Evolutionary conservation across 306 rosid species (phyloP).

Genomic region (Cicer chorassanicum): DNA sequence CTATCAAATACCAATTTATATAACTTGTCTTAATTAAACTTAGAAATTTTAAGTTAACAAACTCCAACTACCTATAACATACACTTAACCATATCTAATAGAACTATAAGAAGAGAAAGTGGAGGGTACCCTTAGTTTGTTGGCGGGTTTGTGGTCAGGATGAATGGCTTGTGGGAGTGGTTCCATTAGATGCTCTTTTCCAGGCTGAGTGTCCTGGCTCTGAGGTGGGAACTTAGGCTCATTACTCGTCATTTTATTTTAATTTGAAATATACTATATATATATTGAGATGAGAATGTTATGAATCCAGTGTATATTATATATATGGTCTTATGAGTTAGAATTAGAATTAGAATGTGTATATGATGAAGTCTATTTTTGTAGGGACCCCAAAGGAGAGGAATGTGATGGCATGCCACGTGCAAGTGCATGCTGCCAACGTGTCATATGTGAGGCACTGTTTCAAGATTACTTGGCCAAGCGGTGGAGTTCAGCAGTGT

Average conservation of each 20-base stretch:
- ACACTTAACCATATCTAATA: too few species aligned
- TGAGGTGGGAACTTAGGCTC: conserved; percentile 59
- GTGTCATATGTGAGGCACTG: conserved; percentile 36
- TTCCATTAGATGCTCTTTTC: conserved; percentile 60
- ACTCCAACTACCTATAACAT: too few species aligned
- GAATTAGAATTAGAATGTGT: background rate
- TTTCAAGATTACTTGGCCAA: conserved; percentile 22
- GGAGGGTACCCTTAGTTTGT: conserved; percentile 53
- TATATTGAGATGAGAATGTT: background rate
- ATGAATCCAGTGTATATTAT: background rate
- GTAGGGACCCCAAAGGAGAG: conserved; percentile 8
- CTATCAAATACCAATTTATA: too few species aligned
- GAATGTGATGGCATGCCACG: conserved; percentile 47
- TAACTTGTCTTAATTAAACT: too few species aligned
- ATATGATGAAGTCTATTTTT: conserved; percentile 6
- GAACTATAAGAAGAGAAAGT: background rate
- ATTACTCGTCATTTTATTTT: conserved; percentile 44
- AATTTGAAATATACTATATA: background rate
- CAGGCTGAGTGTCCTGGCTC: conserved; percentile 58
- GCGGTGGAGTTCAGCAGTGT: conserved; percentile 42
- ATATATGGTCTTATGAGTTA: background rate
- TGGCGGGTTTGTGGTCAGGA: conserved; percentile 55
- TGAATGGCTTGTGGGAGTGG: conserved; percentile 56
- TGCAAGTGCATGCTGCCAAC: conserved; percentile 37
- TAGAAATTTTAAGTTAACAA: too few species aligned